These are phyloP conservation scores for Cucumis hystrix DNA, from an alignment of 306 rosid genomes.

Conservation along the genomic window DNA sequence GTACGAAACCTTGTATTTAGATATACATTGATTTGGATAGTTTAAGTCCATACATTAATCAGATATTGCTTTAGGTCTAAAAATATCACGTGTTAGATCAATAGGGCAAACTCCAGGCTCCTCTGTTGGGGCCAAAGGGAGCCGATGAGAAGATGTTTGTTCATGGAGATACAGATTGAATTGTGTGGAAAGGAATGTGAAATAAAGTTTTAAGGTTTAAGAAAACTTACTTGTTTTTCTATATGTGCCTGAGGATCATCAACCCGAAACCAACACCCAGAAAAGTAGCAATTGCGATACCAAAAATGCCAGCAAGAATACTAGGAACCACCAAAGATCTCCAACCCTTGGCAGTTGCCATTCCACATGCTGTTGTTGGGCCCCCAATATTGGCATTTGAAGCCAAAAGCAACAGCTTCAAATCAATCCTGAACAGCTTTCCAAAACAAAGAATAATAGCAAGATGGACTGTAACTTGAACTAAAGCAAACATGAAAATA, in stretches of 20 bases:
- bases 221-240: constrained; percentile 1
- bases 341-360: constrained; percentile 73
- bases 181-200: neutral
- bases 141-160: neutral
- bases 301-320: constrained; percentile 62
- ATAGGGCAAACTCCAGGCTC: neutral
- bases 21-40: neutral
- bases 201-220: neutral
- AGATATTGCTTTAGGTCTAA: neutral
- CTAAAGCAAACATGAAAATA: constrained; percentile 49
- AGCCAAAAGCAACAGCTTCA: constrained; percentile 49
- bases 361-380: constrained; percentile 78
- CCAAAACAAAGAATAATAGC: constrained; percentile 43
- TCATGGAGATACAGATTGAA: neutral
- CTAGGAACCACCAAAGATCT: constrained; percentile 58
- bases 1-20: neutral
- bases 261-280: constrained; percentile 51
- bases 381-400: constrained; percentile 82
- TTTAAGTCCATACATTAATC: neutral
- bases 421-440: constrained; percentile 39
- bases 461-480: constrained; percentile 63
- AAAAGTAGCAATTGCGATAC: constrained; percentile 53
- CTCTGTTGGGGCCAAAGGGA: neutral
- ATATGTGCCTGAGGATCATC: constrained; percentile 39
- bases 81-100: neutral